Evolutionary conservation across 2,329 filamentous ascomycete genomes (phyloP), one percentile per base, ranked within the genome.

Genomic region (Diplodia intermedia): DNA sequence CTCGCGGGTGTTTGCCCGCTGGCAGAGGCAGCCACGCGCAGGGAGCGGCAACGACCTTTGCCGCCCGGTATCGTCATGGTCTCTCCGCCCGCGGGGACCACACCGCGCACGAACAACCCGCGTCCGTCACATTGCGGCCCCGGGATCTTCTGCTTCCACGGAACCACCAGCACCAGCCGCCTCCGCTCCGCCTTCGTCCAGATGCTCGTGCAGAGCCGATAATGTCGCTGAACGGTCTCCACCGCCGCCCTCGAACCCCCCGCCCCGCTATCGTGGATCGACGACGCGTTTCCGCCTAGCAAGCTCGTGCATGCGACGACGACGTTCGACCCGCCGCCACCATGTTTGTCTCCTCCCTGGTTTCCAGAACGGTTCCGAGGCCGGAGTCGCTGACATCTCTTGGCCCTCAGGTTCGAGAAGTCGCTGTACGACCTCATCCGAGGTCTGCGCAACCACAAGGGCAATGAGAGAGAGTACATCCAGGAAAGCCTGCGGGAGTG

Each of bases 371-470:
- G 4, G 4, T 31, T 3, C 50, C 31, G 50, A 5, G 0, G 8
- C 29, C 40, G 6, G 20, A 9, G 50, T 54, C 49, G 23, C 66
- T 68, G 49, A 68, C 65, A 52, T 56, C 15, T 5, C 38, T 14
- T 29, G 50, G 47, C 36, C 36, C 31, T 26, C 71, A 98, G 94
- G 95, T 99, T 99, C 83, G 95, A 99, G 81, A 99, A 99, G 82
- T 97, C 95, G 52, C 88, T 99, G 23, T 97, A 97, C 82, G 94
- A 98, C 88, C 94, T 99, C 85, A 99, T 99, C 75, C 89, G 94
- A 81, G 95, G 95, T 75, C 85, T 99, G 77, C 90, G 95, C 72
- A 95, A 94, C 79, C 94, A 98, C 83, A 97, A 97, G 81, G 94
- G 94, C 74, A 91, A 90, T 77, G 95, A 99, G 82, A 91, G 91